Evolutionary conservation across 148 eudicot species (phyloP).

Genomic region (Vaccinium macrocarpon): DNA sequence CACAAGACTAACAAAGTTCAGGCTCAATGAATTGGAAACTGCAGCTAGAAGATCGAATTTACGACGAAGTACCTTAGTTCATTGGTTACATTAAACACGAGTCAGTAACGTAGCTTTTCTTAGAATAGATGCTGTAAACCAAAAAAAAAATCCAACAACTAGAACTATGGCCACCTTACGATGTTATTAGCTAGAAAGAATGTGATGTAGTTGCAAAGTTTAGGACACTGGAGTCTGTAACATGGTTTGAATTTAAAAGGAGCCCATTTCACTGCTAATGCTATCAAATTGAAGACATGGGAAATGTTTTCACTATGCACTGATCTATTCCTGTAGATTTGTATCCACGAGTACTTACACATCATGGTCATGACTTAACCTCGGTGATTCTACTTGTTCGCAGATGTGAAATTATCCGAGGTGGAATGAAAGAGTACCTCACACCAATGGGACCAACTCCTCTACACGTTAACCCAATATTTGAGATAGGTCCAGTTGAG

Average conservation of each 20-base stretch:
- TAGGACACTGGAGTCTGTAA: background rate
- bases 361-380: background rate
- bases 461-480: slow-evolving; percentile 88
- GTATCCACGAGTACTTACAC: background rate
- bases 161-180: background rate
- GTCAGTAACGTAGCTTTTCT: background rate
- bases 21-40: background rate
- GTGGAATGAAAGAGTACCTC: slow-evolving; percentile 91
- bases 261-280: background rate
- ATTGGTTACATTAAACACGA: background rate
- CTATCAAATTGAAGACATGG: background rate
- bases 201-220: background rate
- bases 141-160: background rate
- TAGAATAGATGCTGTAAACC: background rate
- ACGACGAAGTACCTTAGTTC: background rate
- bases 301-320: background rate
- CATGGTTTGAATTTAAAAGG: background rate
- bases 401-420: slow-evolving; percentile 91
- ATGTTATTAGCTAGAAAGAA: background rate
- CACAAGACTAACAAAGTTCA: background rate
- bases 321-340: background rate
- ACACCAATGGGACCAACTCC: slow-evolving; percentile 99
- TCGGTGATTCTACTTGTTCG: background rate
- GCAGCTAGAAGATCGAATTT: background rate
- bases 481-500: slow-evolving; percentile 91